Base-by-base conservation (phyloP, 176 grass and related monocot genomes). In the Canna indica region DNA sequence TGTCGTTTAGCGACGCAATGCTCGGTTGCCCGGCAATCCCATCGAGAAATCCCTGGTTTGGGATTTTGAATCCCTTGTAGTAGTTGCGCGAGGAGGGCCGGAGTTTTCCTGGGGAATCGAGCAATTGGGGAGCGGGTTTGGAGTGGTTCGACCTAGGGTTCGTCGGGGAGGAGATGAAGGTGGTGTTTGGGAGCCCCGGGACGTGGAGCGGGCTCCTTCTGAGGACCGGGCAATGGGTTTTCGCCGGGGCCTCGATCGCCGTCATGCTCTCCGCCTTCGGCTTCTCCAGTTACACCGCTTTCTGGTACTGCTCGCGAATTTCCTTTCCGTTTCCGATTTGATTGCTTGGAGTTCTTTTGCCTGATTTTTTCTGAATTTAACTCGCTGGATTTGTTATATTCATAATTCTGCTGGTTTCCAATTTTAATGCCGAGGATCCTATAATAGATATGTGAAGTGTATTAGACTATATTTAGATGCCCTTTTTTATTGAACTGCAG, bases 201-300 rank as follows among this genome's bases (percentile, higher is more conserved):
- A 86, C 91, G 54, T 84, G 85, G 80, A 80, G 85, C 46, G 77
- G 91, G 64, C 85, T 96, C 36, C 60, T 82, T 58, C 85, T 95
- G 56, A 83, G 91, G 78, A 68, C 72, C 4, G 75, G 84, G 69
- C 91, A 95, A 82, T 85, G 86, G 64, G 28, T 58, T 80, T 95
- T 91, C 80, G 91, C 91, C 18, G 91, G 80, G 63, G 88, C 72
- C 45, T 95, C 83, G 41, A 77, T 95, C 75, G 84, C 77, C 67
- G 77, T 77, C 65, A 95, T 91, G 91, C 38, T 77, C 63, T 86
- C 88, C 68, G 88, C 83, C 32, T 30, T 73, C 16, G 87, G 85
- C 15, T 95, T 91, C 85, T 72, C 87, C 66, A 85, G 69, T 84
- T 95, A 91, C 91, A 91, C 91, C 59, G 87, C 91, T 80, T 95